Base-by-base conservation (phyloP, 805 yeast genomes). In the Babjeviella inositovora region DNA sequence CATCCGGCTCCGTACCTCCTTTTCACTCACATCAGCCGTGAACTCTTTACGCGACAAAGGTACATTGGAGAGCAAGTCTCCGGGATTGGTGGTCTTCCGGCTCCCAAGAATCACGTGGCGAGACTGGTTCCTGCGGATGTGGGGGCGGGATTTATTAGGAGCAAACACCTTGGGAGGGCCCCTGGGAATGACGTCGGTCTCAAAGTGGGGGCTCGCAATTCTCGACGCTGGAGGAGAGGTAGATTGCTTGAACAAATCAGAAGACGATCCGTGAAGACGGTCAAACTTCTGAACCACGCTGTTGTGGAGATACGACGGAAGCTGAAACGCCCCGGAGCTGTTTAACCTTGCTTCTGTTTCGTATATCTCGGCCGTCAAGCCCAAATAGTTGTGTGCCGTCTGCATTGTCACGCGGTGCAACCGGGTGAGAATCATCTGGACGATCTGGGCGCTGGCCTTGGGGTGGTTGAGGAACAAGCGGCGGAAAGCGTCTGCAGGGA, bases 401-500 rank as follows among this genome's bases (percentile, higher is more conserved):
- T 80, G 85, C 45, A 87, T 71, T 0, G 97, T 87, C 6, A 90
- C 95, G 33, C 92, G 66, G 41, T 82, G 81, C 25, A 90, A 57
- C 31, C 93, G 63, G 2, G 93, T 74, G 26, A 87, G 50, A 13
- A 87, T 81, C 68, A 87, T 84, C 36, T 92, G 94, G 8, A 87
- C 87, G 15, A 90, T 85, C 44, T 85, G 95, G 0, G 95, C 80
- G 0, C 95, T 75, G 1, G 94, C 80, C 31, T 77, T 68, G 5
- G 97, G 97, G 39, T 72, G 81, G 35, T 71, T 77, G 15, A 53
- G 41, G 5, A 77, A 73, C 18, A 87, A 61, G 25, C 76, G 55
- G 26, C 66, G 60, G 35, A 87, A 90, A 0, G 96, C 79, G 24
- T 69, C 72, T 2, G 73, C 69, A 0, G 98, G 98, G 9, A 87